phyloP scores from a whole-genome alignment of 2,329 filamentous ascomycete species.

The Biscogniauxia sp. region DNA sequence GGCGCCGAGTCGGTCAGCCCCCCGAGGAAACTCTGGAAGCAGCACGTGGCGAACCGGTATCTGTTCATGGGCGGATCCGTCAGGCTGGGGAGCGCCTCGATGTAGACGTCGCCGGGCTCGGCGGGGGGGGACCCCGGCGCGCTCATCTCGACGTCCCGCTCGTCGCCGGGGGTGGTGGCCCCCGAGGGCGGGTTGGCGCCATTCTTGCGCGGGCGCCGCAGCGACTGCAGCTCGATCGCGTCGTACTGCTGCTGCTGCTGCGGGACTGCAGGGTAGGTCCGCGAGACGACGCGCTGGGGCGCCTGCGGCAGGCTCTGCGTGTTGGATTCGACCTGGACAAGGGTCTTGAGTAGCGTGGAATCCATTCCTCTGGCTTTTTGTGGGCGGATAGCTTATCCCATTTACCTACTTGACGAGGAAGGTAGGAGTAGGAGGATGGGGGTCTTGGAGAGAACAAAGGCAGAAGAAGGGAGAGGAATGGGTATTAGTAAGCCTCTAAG shows the following conservation, averaged over 20 bases:
- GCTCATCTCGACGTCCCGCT: conserved; percentile 28
- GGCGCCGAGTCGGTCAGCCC: conserved; percentile 74
- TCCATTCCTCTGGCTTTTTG: conserved; percentile 9
- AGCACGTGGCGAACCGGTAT: conserved; percentile 63
- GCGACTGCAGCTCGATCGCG: conserved; percentile 18
- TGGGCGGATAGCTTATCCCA: conserved; percentile 9
- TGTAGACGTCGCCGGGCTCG: conserved; percentile 18
- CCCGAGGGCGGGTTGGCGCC: conserved; percentile 7
- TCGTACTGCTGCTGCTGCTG: conserved; percentile 23
- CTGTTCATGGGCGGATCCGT: conserved; percentile 66
- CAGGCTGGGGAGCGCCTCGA: conserved; percentile 37
- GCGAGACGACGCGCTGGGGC: conserved; percentile 35
- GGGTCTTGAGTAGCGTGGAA: conserved; percentile 20
- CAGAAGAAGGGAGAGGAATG: too few species aligned
- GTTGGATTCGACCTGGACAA: conserved; percentile 29
- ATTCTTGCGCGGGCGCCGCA: conserved; percentile 8
- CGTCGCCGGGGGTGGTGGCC: conserved; percentile 19
- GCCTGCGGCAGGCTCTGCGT: conserved; percentile 30
- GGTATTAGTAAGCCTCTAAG: neutral
- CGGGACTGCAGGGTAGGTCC: conserved; percentile 39
- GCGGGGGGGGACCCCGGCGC: conserved; percentile 15
- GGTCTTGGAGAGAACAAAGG: too few species aligned
- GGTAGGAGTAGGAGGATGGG: neutral
- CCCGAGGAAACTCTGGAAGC: conserved; percentile 64
- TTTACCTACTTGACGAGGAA: neutral